These are phyloP conservation scores for Spizellomyces sp. DNA, from an alignment of 192 early-diverging fungal species.

Conservation along the genomic window DNA sequence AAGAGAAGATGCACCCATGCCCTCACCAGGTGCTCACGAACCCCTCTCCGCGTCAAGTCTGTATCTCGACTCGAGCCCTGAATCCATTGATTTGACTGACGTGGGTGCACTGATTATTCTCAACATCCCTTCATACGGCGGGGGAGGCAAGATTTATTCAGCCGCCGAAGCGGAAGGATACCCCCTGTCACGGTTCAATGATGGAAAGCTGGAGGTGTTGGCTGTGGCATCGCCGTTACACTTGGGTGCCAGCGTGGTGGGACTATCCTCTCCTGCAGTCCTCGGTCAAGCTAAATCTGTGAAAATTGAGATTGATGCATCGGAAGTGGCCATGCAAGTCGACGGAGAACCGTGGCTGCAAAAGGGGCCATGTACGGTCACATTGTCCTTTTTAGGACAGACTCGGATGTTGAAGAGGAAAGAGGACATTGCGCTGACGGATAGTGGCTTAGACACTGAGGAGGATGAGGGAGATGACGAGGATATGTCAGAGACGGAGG, in stretches of 20 bases:
- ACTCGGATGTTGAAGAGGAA: conserved; percentile 29
- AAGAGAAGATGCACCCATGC: neutral
- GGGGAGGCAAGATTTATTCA: conserved; percentile 36
- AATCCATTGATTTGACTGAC: conserved; percentile 25
- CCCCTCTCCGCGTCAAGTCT: conserved; percentile 21
- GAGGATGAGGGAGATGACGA: too few relatives aligned
- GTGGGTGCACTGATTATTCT: conserved; percentile 32
- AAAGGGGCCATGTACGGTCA: conserved; percentile 33
- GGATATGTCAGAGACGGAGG: too few relatives aligned
- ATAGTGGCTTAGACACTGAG: too few relatives aligned
- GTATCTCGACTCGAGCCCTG: conserved; percentile 6
- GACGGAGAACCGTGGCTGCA: conserved; percentile 43
- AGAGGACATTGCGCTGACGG: too few relatives aligned
- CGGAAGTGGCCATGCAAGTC: conserved; percentile 37
- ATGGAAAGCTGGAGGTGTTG: conserved; percentile 36
- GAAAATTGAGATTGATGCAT: conserved; percentile 16
- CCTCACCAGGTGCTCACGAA: conserved; percentile 24
- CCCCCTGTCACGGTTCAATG: conserved; percentile 18
- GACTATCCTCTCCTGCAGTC: conserved; percentile 26
- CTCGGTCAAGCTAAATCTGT: conserved; percentile 26
- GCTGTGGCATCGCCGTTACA: conserved; percentile 30
- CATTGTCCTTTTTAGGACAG: conserved; percentile 13
- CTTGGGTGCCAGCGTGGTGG: conserved; percentile 35
- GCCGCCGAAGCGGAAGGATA: conserved; percentile 31
- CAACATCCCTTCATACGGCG: conserved; percentile 43